Evolutionary conservation across 2,329 filamentous ascomycete genomes (phyloP).

Genomic region (Erysiphe pulchra): DNA sequence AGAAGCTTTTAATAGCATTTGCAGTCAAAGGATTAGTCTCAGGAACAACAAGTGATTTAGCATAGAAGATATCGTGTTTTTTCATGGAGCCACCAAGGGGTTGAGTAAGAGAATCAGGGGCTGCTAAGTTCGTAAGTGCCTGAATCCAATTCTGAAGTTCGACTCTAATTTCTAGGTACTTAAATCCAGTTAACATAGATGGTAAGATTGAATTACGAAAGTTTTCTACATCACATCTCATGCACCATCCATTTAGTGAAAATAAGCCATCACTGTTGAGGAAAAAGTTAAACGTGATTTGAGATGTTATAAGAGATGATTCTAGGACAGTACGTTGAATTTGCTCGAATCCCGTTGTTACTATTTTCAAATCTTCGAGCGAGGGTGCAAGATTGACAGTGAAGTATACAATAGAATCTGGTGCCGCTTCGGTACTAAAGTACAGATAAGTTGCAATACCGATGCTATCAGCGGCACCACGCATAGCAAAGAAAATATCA

Average conservation of each 20-base stretch:
- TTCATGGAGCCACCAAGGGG: constrained; percentile 16
- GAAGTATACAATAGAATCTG: constrained; percentile 9
- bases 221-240: constrained; percentile 13
- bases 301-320: constrained; percentile 16
- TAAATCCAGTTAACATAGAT: constrained; percentile 16
- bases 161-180: constrained; percentile 6
- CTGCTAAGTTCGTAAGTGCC: constrained; percentile 9
- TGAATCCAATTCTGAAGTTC: constrained; percentile 13
- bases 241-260: constrained; percentile 17
- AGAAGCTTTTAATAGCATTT: constrained; percentile 2
- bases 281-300: constrained; percentile 18
- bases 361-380: constrained; percentile 4
- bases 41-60: constrained; percentile 24
- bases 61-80: constrained; percentile 24
- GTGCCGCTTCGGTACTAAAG: constrained; percentile 14
- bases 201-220: constrained; percentile 16
- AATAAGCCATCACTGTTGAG: constrained; percentile 14
- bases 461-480: constrained; percentile 15
- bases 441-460: constrained; percentile 13
- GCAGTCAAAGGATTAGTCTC: constrained; percentile 2
- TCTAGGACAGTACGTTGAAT: constrained; percentile 18
- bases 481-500: constrained; percentile 13
- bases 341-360: constrained; percentile 14
- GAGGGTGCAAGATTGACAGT: constrained; percentile 4
- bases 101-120: constrained; percentile 7